Evolutionary conservation across 2,329 filamentous ascomycete genomes (phyloP).

Genomic region (Penicillium sp.): DNA sequence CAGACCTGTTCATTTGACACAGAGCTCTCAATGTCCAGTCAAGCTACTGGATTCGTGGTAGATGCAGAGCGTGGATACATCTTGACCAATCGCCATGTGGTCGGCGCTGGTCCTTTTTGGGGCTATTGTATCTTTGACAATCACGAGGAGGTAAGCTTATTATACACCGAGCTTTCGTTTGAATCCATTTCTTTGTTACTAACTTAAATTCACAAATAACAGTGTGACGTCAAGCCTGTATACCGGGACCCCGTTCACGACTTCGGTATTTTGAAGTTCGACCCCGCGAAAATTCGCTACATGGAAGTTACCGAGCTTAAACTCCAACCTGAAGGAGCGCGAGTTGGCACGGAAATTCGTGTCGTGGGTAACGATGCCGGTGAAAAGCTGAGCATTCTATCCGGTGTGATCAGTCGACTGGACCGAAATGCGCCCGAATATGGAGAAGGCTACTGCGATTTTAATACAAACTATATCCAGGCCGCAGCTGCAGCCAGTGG

Average conservation of each 20-base stretch:
- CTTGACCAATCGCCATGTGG: constrained; percentile 86
- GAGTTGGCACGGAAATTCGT: constrained; percentile 87
- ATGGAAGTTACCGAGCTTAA: constrained; percentile 82
- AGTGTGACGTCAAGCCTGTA: constrained; percentile 92
- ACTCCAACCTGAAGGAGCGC: constrained; percentile 79
- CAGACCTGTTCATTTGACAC: constrained; percentile 98
- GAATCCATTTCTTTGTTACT: background rate
- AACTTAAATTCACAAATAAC: constrained; percentile 25
- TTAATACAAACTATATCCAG: constrained; percentile 96
- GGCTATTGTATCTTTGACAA: constrained; percentile 99
- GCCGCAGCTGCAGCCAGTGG: constrained; percentile 95
- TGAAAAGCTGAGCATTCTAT: constrained; percentile 96
- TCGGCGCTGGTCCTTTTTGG: constrained; percentile 94
- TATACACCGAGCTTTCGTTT: background rate
- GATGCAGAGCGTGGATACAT: constrained; percentile 91
- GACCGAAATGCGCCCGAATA: constrained; percentile 98
- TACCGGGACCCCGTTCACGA: constrained; percentile 98
- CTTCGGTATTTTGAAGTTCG: constrained; percentile 94
- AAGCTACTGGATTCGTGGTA: constrained; percentile 96
- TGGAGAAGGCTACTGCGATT: constrained; percentile 96
- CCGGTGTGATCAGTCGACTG: constrained; percentile 91
- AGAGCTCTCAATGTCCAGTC: constrained; percentile 87
- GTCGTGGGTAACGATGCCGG: constrained; percentile 98
- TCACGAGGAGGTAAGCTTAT: constrained; percentile 68
- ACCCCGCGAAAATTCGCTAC: constrained; percentile 94